Evolutionary conservation across 768 basidiomycete genomes (phyloP), one percentile per base, ranked within the genome.

Genomic region (Scleroderma citrinum): DNA sequence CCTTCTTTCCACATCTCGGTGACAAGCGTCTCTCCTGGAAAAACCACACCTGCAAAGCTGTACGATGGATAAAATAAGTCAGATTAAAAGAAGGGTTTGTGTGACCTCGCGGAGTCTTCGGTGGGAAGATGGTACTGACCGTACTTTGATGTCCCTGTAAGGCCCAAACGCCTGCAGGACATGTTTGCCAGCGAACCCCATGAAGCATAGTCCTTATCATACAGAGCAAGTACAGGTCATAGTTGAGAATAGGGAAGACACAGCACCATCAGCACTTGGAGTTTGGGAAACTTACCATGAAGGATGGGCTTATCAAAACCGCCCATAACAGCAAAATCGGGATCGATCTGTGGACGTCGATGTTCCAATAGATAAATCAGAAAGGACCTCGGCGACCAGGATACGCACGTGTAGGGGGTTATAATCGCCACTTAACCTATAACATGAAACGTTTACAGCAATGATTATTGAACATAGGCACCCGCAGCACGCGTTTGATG

Each of bases 1-100:
- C 85, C 89, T 58, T 96, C 92, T 65, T 93, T 96, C 96, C 96
- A 99, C 95, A 98, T 97, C 64, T 91, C 83, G 0, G 95, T 99
- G 13, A 92, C 74, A 46, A 98, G 76, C 2, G 95, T 98, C 69
- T 98, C 93, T 0, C 94, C 95, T 2, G 95, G 96, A 63, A 86
- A 94, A 20, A 98, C 92, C 2, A 91, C 82, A 3, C 92, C 92
- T 0, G 87, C 81, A 67, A 98, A 95, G 30, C 87, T 87, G 53
- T 13, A 34, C 16, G 31, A 20, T 14, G 5, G 41, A n/a, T 42
- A 36, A n/a, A 41, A 13, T 34, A 17, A 10, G 14, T 7, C 26
- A 49, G 39, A 42, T 30, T 35, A 36, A 13, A 47, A 31, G 40
- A 45, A 36, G 20, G 39, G 12, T 10, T 20, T 20, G 29, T 44